Evolutionary conservation across 768 basidiomycete species (phyloP), one percentile per base, ranked within the genome.

Genomic region (Pulveroboletus sp.): DNA sequence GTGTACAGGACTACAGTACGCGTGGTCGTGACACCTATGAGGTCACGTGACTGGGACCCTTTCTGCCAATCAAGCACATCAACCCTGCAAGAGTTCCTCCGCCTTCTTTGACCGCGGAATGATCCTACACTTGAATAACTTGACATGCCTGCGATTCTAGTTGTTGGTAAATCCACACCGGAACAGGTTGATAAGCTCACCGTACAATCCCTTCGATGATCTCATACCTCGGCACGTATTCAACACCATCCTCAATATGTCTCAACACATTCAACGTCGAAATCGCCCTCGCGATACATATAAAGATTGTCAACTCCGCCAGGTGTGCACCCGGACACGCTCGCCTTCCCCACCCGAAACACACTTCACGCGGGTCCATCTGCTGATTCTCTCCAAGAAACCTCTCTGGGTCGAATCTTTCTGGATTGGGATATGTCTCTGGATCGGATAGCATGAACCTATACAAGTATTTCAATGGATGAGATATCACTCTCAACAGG

Each of bases 311-410:
- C 10, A 30, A 9, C 1, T 58, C 49, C 0, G 42, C 59, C 10
- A 58, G 35, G 11, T 50, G 49, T 4, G 13, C 26, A 39, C 61
- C 53, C 0, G 51, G 53, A 42, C 55, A 54, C 21, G 4, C 40
- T 13, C 54, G 51, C 27, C 54, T 51, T 36, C 50, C 60, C 36
- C 30, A 61, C 14, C 60, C 53, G 37, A 61, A 62, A 50, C 55
- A 59, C 2, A 14, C 51, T 2, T 52, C 46, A 4, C 51, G 41
- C 2, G 53, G 49, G 11, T 60, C 54, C 1, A 36, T 42, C 6
- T 62, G 45, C 6, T 26, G 50, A 6, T 51, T 3, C 6, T 50
- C 38, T 9, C 49, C 46, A 4, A 54, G 49, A 13, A 32, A 32
- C 13, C 32, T 32, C 32, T 11, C 32, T 4, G 32, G 32, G 32